These are phyloP conservation scores for Suillus spraguei DNA, from an alignment of 768 basidiomycete species.

Conservation along the genomic window DNA sequence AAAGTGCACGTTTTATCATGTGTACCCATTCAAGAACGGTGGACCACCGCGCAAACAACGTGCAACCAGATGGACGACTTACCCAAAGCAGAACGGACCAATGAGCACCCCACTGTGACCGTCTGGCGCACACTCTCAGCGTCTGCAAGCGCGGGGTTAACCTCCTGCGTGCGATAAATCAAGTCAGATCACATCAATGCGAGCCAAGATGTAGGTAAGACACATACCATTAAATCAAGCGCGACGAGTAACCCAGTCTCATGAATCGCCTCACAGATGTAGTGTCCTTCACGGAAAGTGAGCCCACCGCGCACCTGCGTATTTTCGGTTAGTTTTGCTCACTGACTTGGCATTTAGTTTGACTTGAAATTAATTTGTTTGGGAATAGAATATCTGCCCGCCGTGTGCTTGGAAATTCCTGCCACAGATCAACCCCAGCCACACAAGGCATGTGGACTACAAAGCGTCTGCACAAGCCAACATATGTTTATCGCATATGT, in stretches of 20 bases:
- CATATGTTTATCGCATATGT: not conserved
- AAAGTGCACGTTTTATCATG: not conserved
- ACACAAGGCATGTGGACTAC: not conserved
- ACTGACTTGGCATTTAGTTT: too few relatives aligned
- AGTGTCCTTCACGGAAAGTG: constrained; percentile 28
- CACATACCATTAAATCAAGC: constrained; percentile 87
- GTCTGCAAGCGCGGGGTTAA: too few relatives aligned
- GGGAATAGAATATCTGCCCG: not conserved
- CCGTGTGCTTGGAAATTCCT: not conserved
- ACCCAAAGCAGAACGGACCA: constrained; percentile 85
- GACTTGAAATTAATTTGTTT: not conserved
- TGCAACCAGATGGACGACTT: constrained; percentile 24
- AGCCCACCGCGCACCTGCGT: constrained; percentile 33
- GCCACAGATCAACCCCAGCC: not conserved
- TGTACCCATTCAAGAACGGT: not conserved
- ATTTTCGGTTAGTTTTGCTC: too few relatives aligned
- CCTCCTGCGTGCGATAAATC: too few relatives aligned
- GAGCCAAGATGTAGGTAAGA: too few relatives aligned
- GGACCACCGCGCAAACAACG: too few relatives aligned
- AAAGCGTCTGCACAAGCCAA: not conserved
- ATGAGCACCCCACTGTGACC: constrained; percentile 55
- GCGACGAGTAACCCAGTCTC: constrained; percentile 48
- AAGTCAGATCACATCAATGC: too few relatives aligned
- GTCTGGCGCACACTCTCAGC: too few relatives aligned
- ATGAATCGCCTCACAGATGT: too few relatives aligned